Evolutionary conservation across 306 rosid species (phyloP), one percentile per base, ranked within the genome.

Genomic region (Cicer pinnatifidum): DNA sequence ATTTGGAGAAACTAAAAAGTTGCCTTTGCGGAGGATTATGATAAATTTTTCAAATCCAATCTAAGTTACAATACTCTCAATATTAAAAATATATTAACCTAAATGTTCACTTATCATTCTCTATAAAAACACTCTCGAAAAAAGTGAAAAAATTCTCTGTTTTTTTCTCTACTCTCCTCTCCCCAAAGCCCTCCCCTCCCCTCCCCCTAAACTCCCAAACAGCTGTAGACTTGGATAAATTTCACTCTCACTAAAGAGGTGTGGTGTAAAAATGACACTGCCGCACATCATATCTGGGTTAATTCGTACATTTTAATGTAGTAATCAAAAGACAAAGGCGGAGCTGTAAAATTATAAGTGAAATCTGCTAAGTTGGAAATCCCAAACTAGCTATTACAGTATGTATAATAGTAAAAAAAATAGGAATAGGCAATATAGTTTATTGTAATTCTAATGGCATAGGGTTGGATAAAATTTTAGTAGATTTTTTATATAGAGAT

Each of bases 221-320:
- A 28, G 35, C 35, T 28, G 35, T 28, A 48, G 60, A 71, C 56
- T 11, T 51, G 7, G 67, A 68, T 11, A 40, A 15, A 39, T 9
- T 53, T 17, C 51, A 8, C n/a, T 54, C 16, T 39, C 11, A 71
- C 40, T 19, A 54, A 71, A 35, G 50, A 6, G 39, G 45, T 37
- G 53, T 57, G 19, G 7, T 48, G 35, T 23, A 47, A 57, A 72
- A 57, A 35, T 47, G 61, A 38, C 50, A 67, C 65, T 39, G 45
- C 51, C 35, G 38, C 72, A 64, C 52, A 64, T 17, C 28, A 66
- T 67, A 44, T 41, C 57, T 64, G 35, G 35, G 64, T 60, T 3
- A 50, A 8, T 48, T 4, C 6, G 23, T 10, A 54, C 13, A 51
- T 43, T 40, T 51, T 57, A 11, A 60, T 15, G 11, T 38, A 35